Base-by-base conservation (phyloP, 768 basidiomycete species). In the Phylloporus sp. region DNA sequence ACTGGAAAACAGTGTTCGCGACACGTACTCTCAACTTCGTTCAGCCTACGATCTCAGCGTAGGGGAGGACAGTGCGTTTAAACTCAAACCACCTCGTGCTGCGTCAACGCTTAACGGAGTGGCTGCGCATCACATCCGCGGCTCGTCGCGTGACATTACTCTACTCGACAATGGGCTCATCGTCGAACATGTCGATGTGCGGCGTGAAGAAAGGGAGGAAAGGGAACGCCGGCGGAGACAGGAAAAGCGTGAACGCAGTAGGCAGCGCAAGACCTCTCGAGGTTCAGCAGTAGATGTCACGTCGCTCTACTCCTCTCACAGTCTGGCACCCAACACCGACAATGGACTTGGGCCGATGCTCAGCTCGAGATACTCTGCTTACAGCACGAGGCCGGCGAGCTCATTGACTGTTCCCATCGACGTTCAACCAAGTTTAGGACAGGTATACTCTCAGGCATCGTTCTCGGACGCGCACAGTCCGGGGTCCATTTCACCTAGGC, bases 151-250 rank as follows among this genome's bases (percentile, higher is more conserved):
- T 29, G 87, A 92, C 49, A 77, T 90, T 13, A 89, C 90, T 0
- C 73, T 94, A 10, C 79, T 95, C 20, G 87, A 92, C 68, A 93
- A 90, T 57, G 91, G 91, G 4, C 84, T 94, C 78, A 88, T 92
- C 47, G 85, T 93, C 8, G 92, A 95, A 60, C 87, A 89, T 54
- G 86, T 94, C 32, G 81, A 94, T 66, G 81, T 94, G 18, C 81
- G 84, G 28, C 84, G 76, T 56, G 89, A 91, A 67, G 90, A 90
- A 66, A 80, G 73, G 52, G 88, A 89, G 57, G 86, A 83, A 32
- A 79, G 80, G 39, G 85, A 88, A 39, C 82, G 87, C 24, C 75
- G 77, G 52, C 80, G 80, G 53, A 84, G 76, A 59, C 85, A 89
- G 55, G 90, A 86, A 59, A 81, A 73, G 61, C 80, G 85, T 39